phyloP scores from a whole-genome alignment of 768 basidiomycete species.

The Galerina sulciceps region DNA sequence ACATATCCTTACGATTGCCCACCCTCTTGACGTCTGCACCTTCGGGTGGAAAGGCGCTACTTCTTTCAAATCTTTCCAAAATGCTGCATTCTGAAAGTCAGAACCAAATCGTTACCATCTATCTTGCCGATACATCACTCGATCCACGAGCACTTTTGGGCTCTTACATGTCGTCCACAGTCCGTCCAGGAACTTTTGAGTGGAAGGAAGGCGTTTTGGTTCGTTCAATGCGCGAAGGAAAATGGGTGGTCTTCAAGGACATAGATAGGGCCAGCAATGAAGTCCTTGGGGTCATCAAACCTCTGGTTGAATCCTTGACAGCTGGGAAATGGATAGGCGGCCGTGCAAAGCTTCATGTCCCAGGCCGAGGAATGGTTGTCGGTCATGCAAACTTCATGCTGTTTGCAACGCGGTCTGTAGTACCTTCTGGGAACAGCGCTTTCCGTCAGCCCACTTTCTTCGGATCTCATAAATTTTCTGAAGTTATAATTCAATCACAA shows the following conservation, averaged over 20 bases:
- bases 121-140: conserved; percentile 93
- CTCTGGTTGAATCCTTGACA: conserved; percentile 76
- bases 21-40: conserved; percentile 84
- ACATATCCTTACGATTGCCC: conserved; percentile 72
- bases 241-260: conserved; percentile 93
- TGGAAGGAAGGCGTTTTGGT: conserved; percentile 96
- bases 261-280: conserved; percentile 91
- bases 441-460: conserved; percentile 74
- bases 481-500: conserved; percentile 67
- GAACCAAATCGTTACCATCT: conserved; percentile 82
- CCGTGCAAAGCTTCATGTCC: conserved; percentile 69
- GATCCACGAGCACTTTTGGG: conserved; percentile 94
- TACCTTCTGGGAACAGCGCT: conserved; percentile 46
- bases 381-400: conserved; percentile 83
- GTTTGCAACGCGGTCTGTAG: conserved; percentile 84
- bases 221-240: conserved; percentile 86
- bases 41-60: conserved; percentile 86
- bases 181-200: conserved; percentile 85
- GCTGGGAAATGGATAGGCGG: conserved; percentile 78
- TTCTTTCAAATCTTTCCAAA: conserved; percentile 77
- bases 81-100: conserved; percentile 59
- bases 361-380: conserved; percentile 72
- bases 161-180: conserved; percentile 88
- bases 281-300: conserved; percentile 85
- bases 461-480: conserved; percentile 83